Base-by-base conservation (phyloP, 495 filamentous ascomycete genomes). In the Pseudevernia furfuracea region DNA sequence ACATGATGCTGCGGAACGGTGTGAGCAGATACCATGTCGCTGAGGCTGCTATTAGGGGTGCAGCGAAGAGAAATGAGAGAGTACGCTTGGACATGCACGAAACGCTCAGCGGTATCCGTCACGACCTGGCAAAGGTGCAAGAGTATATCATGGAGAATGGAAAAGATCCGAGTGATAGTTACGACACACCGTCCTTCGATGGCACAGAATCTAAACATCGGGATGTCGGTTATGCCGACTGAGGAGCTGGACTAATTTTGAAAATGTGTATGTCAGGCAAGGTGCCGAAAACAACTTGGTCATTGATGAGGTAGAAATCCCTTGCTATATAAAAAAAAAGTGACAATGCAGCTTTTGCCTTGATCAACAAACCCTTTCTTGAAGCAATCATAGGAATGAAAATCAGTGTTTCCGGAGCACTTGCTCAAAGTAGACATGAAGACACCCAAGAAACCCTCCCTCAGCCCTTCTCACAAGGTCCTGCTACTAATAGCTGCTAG, bases 1-100 rank as follows among this genome's bases (percentile, higher is more conserved):
- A 89, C 63, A 90, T 89, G 87, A 84, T 89, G 85, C 73, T 89
- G 15, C 70, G 80, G 44, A 91, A 90, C 62, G 67, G 78, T 21
- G 84, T 86, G 15, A 85, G 80, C 8, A 73, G 87, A 52, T 90
- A 81, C 68, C 81, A 89, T 71, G 79, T 89, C 57, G 84, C 82
- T 5, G 75, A 82, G 69, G 68, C 78, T 25, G 88, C 87, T 36
- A 65, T 90, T 41, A 70, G 68, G 21, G 81, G 81, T 14, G 82
- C 70, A 0, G 76, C 79, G 9, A 77, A 68, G 68, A 68, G 71
- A 5, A 87, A 86, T 62, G 76, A 80, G 63, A 78, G 77, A 67
- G 75, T 88, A 1, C 74, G 72, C 34, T 44, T 77, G 12, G 74
- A 75, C 36, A 73, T 84, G 70, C 78, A 80, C 38, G 75, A 77